Evolutionary conservation across 2,329 filamentous ascomycete genomes (phyloP), one percentile per base, ranked within the genome.

Genomic region (Cladosporium phlei): DNA sequence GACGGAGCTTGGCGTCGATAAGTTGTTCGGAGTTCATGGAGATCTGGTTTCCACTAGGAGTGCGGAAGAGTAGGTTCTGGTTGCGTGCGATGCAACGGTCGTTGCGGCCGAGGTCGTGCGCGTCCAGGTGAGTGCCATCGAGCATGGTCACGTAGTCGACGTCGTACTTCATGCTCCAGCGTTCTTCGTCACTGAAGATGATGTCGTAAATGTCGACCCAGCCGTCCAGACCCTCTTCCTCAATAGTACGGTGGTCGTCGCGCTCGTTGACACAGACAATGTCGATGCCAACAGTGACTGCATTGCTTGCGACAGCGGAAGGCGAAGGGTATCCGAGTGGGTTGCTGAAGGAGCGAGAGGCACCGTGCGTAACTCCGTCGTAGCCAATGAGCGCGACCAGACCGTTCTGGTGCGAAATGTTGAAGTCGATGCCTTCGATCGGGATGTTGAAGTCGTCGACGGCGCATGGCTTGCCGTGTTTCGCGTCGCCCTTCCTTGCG

Each of bases 351-450:
- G 46, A 30, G 38, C 25, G 38, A 6, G 40, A 39, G 11, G 47
- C 46, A 28, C 59, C 57, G 16, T 52, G 35, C 40, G 48, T 49
- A 25, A 55, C 55, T 16, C 59, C 62, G 51, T 67, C 55, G 63
- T 66, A 58, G 55, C 82, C 83, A 10, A 85, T 74, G 22, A 90
- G 69, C 2, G 78, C 78, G 0, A 89, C 86, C 12, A 91, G 69
- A 2, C 86, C 86, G 7, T 82, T 83, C 69, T 91, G 86, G 64
- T 91, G 86, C 35, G 79, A 83, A 46, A 90, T 77, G 66, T 91
- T 91, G 73, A 91, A 90, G 52, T 83, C 79, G 28, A 82, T 65
- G 21, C 59, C 58, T 10, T 50, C 67, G 56, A 54, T 68, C 35
- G 46, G 61, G 10, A 56, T 57, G 6, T 63, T 62, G 20, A 59